Evolutionary conservation across 2,329 filamentous ascomycete species (phyloP), one percentile per base, ranked within the genome.

Genomic region (Penicillium oxalicum): DNA sequence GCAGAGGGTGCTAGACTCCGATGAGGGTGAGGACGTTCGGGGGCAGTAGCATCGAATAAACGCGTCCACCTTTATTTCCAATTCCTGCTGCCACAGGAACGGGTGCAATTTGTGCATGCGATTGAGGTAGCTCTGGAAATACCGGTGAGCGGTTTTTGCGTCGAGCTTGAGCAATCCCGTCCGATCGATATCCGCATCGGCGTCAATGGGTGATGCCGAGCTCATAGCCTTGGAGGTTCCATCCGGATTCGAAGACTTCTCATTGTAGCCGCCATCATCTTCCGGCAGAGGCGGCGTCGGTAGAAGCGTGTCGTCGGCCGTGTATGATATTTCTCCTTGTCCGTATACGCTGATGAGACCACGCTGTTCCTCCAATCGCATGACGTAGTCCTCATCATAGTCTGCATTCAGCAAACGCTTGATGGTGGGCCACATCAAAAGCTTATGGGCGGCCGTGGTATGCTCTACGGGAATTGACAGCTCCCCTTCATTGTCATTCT

Each of bases 361-460:
- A 28, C 89, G 81, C 48, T 77, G 77, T 61, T 88, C 81, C 66
- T 95, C 90, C 45, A 83, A 76, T 27, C 82, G 77, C 66, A 93
- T 86, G 0, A 90, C 88, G 64, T 90, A 94, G 33, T 78, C 70
- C 55, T 86, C 80, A 47, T 81, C 79, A 26, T 83, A 76, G 45
- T 77, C 76, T 60, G 74, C 57, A 49, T 68, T 47, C 32, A 88
- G 82, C 62, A 96, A 64, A 53, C 77, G 71, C 63, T 76, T 70
- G 47, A 93, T 88, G 0, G 83, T 78, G 0, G 79, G 79, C 83
- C 86, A 90, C 40, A 79, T 76, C 27, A 97, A 73, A 13, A 97
- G 74, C 53, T 90, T 81, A 44, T 93, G 88, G 1, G 90, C 90
- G n/a, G 89, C 82, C 0, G 91, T 96, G 0, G 88, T 94, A 62